Percentiles rank a stretch among this genome's conserved stretches.
These are phyloP conservation scores for Moesziomyces parantarcticus DNA, from an alignment of 1,284 basidiomycete genomes.

Conservation along the genomic window DNA sequence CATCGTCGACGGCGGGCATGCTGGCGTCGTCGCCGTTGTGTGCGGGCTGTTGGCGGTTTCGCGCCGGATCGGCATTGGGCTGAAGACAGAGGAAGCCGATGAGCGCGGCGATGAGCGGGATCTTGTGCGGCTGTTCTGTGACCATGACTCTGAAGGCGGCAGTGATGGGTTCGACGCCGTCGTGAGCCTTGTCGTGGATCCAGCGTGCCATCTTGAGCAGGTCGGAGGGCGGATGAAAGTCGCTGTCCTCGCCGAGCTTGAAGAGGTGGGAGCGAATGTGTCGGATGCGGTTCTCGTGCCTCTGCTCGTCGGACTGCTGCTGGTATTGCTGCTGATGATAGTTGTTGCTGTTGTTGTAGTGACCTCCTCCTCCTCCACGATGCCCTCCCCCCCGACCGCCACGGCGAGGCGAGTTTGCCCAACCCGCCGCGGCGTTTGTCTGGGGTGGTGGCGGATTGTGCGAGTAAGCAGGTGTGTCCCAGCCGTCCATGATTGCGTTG, in stretches of 20 bases:
- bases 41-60: neutral
- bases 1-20: neutral
- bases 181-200: slow-evolving; percentile 50
- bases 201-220: slow-evolving; percentile 58
- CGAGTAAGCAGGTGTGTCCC: slow-evolving; percentile 15
- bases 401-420: slow-evolving; percentile 39
- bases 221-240: slow-evolving; percentile 52
- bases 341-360: slow-evolving; percentile 5
- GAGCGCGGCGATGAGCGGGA: slow-evolving; percentile 58
- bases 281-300: slow-evolving; percentile 41
- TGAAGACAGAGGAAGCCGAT: slow-evolving; percentile 59
- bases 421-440: slow-evolving; percentile 11
- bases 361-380: slow-evolving; percentile 15
- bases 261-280: slow-evolving; percentile 50
- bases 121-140: slow-evolving; percentile 61
- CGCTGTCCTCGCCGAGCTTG: slow-evolving; percentile 55
- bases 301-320: slow-evolving; percentile 36
- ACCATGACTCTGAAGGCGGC: slow-evolving; percentile 58
- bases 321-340: slow-evolving; percentile 11
- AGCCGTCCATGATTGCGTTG: slow-evolving; percentile 30
- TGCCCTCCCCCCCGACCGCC: slow-evolving; percentile 23
- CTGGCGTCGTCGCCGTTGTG: neutral
- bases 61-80: slow-evolving; percentile 8
- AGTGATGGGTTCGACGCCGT: slow-evolving; percentile 47
- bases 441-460: neutral